Evolutionary conservation across 305 asterid genomes (phyloP), one percentile per base, ranked within the genome.

Genomic region (Coffea humblotiana): DNA sequence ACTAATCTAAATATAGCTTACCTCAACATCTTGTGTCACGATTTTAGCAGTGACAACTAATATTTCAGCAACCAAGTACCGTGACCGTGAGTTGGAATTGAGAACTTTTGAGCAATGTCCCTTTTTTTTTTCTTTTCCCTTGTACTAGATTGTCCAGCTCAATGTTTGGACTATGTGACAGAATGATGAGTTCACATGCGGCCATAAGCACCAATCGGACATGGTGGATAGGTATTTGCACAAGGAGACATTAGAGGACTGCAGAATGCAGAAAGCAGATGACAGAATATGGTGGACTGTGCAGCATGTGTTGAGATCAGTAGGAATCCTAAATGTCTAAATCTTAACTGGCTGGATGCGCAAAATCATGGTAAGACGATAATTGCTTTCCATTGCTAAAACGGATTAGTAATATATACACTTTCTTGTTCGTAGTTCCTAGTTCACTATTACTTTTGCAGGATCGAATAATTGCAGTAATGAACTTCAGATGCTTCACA

Each of bases 81-180:
- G n/a, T 48, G 51, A 27, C 6, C 23, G 43, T 49, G 52, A 27
- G 64, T 48, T 65, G 65, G 23, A 64, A 48, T 40, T 48, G 40
- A 16, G 65, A 77, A 49, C 65, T 48, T 15, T 21, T 14, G 49
- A 64, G 32, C 52, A 25, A 64, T 23, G 21, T 19, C 23, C 64
- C 51, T 19, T 8, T 77, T 40, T 40, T 40, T 40, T 40, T 40
- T 40, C 43, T 40, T 40, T 40, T 40, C 4, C 32, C 32, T 32
- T 14, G 15, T 51, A 14, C 18, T 61, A 49, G 74, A 77, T 66
- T 11, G 80, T 66, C 80, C 80, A 49, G 66, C 80, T 77, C 65
- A 27, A 48, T 4, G 21, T 48, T 51, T 77, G 63, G 74, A 18
- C 66, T 16, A 3, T 6, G 40, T 52, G 68, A 21, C 52, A 54